Evolutionary conservation across 2,329 filamentous ascomycete genomes (phyloP).

Genomic region (Sporothrix curviconia): DNA sequence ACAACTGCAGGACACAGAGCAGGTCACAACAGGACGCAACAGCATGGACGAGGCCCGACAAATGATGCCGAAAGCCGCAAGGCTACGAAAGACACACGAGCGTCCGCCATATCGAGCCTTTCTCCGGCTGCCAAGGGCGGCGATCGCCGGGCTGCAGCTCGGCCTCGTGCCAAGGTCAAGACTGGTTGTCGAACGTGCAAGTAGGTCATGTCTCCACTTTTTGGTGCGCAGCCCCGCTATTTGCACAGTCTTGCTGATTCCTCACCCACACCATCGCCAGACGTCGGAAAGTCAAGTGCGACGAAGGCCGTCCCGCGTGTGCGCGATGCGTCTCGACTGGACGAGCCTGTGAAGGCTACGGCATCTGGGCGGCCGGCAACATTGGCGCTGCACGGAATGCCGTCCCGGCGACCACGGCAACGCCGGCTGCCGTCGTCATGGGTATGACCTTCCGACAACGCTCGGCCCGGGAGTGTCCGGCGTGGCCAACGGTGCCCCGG

Average conservation of each 20-base stretch:
- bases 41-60: background rate
- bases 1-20: no score
- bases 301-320: background rate
- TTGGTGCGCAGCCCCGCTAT: background rate
- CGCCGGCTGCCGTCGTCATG: background rate
- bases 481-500: background rate
- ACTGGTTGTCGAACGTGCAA: conserved; percentile 7
- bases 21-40: background rate
- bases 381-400: background rate
- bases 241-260: background rate
- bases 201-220: background rate
- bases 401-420: background rate
- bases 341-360: background rate
- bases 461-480: background rate
- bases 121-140: background rate
- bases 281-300: conserved; percentile 3
- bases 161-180: background rate
- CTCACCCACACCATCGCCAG: background rate
- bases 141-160: background rate
- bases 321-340: background rate
- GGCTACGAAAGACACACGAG: no score
- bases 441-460: background rate
- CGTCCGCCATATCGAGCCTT: no score
- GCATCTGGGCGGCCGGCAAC: conserved; percentile 1
- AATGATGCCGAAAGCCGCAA: background rate